phyloP scores from a whole-genome alignment of 2,329 filamentous ascomycete species.

The Plenodomus biglobosus region DNA sequence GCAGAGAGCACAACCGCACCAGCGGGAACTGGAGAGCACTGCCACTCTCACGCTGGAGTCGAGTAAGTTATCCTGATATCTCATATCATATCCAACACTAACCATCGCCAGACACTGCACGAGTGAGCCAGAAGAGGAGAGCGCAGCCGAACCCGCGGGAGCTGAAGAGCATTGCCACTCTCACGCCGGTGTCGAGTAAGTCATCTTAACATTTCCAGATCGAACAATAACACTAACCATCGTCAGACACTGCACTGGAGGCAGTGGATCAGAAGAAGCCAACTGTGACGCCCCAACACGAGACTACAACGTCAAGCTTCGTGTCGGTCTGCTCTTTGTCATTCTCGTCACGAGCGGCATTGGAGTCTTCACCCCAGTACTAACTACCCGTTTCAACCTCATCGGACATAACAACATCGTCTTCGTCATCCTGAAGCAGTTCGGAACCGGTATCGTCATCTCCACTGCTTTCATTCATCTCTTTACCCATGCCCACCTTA shows the following conservation, averaged over 20 bases:
- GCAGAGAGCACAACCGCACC: constrained; percentile 12
- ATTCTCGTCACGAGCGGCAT: constrained; percentile 68
- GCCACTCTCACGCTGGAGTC: constrained; percentile 75
- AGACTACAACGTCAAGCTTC: constrained; percentile 67
- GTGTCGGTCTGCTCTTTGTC: constrained; percentile 72
- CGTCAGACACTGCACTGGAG: constrained; percentile 59
- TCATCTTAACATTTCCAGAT: constrained; percentile 8
- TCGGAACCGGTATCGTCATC: constrained; percentile 72
- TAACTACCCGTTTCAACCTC: constrained; percentile 61
- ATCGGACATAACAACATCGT: constrained; percentile 51
- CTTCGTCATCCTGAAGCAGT: constrained; percentile 68
- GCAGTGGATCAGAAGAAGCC: constrained; percentile 43
- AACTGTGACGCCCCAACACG: constrained; percentile 54
- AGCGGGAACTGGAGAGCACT: constrained; percentile 42
- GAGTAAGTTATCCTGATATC: constrained; percentile 56
- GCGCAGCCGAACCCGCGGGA: constrained; percentile 19
- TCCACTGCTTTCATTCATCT: constrained; percentile 72
- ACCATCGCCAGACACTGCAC: too few species aligned
- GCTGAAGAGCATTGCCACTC: constrained; percentile 61
- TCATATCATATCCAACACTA: neutral
- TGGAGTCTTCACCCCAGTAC: constrained; percentile 69
- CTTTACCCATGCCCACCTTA: constrained; percentile 70
- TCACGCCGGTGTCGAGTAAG: constrained; percentile 74
- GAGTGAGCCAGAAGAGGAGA: constrained; percentile 40
- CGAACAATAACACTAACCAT: constrained; percentile 27